Percentiles rank a stretch among this genome's conserved stretches.
phyloP scores from a whole-genome alignment of 2,329 filamentous ascomycete genomes.

The Fusarium armeniacum region DNA sequence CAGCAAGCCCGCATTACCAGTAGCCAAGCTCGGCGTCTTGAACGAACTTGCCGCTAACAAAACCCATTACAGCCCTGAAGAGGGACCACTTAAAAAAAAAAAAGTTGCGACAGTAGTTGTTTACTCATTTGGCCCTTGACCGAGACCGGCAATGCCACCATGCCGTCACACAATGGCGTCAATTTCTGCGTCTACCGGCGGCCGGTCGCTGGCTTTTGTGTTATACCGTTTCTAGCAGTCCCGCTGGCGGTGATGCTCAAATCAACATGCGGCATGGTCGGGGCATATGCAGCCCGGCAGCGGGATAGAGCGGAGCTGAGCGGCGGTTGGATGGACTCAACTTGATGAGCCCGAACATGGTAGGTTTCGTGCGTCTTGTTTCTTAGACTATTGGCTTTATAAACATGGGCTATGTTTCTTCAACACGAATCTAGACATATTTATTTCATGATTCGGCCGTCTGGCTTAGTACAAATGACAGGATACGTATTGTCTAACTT shows the following conservation, averaged over 20 bases:
- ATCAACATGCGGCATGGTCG: slow-evolving; percentile 25
- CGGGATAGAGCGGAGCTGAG: slow-evolving; percentile 37
- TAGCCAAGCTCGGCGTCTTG: slow-evolving; percentile 24
- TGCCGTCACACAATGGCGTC: slow-evolving; percentile 50
- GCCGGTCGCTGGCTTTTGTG: slow-evolving; percentile 17
- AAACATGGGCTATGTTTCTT: not conserved
- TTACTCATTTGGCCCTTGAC: slow-evolving; percentile 35
- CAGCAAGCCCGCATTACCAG: slow-evolving; percentile 21
- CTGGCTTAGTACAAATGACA: not conserved
- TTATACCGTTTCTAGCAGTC: slow-evolving; percentile 49
- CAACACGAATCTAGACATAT: not conserved
- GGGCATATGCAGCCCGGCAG: slow-evolving; percentile 36
- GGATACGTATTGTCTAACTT: not conserved
- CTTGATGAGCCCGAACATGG: slow-evolving; percentile 1
- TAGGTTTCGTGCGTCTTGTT: slow-evolving; percentile 8
- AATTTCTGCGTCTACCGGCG: slow-evolving; percentile 40
- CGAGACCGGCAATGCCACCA: slow-evolving; percentile 48
- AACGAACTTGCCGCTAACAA: slow-evolving; percentile 33
- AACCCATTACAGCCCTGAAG: slow-evolving; percentile 31
- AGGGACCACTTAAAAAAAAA: slow-evolving; percentile 28
- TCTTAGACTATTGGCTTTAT: not conserved
- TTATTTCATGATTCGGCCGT: not conserved
- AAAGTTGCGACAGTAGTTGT: slow-evolving; percentile 15
- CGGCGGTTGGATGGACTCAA: slow-evolving; percentile 19
- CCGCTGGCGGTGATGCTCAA: slow-evolving; percentile 38